Evolutionary conservation across 768 basidiomycete genomes (phyloP).

Genomic region (Mycena latifolia): DNA sequence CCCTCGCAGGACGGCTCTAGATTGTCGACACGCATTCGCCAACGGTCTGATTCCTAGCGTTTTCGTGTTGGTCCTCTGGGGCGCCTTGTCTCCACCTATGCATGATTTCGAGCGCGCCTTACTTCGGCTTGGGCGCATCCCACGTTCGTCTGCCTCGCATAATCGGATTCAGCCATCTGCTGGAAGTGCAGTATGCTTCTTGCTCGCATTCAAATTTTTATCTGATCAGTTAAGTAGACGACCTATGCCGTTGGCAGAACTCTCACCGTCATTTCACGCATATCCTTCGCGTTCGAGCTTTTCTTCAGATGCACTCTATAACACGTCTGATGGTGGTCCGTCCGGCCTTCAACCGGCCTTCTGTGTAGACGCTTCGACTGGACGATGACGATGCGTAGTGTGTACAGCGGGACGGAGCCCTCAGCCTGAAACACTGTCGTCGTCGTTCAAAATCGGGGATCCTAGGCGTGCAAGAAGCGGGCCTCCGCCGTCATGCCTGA

Average conservation of each 20-base stretch:
- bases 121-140: not conserved
- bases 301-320: no score
- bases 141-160: not conserved
- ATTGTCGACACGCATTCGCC: not conserved
- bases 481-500: not conserved
- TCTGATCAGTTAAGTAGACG: not conserved
- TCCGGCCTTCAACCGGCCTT: not conserved
- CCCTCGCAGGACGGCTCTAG: conserved; percentile 2
- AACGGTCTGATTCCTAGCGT: not conserved
- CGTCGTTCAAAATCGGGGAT: not conserved
- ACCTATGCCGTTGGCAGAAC: not conserved
- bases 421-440: not conserved
- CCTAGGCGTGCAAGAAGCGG: not conserved
- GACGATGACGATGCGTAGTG: not conserved
- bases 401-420: not conserved
- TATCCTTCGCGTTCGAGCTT: not conserved
- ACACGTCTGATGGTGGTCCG: no score
- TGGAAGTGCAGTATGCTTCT: not conserved
- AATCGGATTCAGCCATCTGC: not conserved
- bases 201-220: not conserved
- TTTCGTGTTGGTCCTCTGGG: not conserved
- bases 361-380: not conserved
- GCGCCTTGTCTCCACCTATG: not conserved
- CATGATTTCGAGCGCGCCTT: not conserved
- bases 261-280: not conserved